Evolutionary conservation across 148 eudicot species (phyloP), one percentile per base, ranked within the genome.

Genomic region (Chenopodium suecicum): DNA sequence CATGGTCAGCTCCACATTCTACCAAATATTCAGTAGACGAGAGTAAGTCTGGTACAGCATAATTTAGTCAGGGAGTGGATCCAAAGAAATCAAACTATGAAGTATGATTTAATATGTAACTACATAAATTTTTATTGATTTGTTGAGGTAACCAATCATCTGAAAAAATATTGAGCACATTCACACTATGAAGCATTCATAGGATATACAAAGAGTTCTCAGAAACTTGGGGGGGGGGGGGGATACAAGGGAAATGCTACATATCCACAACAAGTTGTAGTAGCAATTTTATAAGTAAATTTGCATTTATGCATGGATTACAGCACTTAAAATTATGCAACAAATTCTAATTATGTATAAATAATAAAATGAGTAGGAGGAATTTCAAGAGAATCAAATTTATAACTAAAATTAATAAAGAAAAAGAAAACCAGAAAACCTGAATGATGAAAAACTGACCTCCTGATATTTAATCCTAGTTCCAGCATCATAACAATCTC

Each of bases 401-500:
- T 41, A 0, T 5, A 41, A 41, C 67, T 47, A 22, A 34, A 1
- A 17, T 50, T n/a, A 31, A 3, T 10, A 71, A 54, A 41, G 16
- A 19, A 7, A 4, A 41, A 32, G 41, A 52, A 41, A 34, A 17
- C 31, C 7, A 32, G n/a, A 4, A 65, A 54, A 9, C 31, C 50
- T 62, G 3, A 46, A 6, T 44, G 1, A 29, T 66, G 50, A 32
- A 73, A 54, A 76, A 70, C 91, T 81, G 77, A 95, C 98, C 98
- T 93, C 87, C 92, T 85, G 82, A 93, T 83, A 78, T 87, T 82
- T 83, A 95, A 89, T 56, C 98, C 98, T 34, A 95, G 87, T 86
- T 95, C 98, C 87, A 93, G 86, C 73, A 93, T 82, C 97, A 93
- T 92, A 74, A 95, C 84, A 16, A 98, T 84, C 88, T 93, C 98